Conservation (phyloP, 148 eudicot species). For the Diospyros lotus region DNA sequence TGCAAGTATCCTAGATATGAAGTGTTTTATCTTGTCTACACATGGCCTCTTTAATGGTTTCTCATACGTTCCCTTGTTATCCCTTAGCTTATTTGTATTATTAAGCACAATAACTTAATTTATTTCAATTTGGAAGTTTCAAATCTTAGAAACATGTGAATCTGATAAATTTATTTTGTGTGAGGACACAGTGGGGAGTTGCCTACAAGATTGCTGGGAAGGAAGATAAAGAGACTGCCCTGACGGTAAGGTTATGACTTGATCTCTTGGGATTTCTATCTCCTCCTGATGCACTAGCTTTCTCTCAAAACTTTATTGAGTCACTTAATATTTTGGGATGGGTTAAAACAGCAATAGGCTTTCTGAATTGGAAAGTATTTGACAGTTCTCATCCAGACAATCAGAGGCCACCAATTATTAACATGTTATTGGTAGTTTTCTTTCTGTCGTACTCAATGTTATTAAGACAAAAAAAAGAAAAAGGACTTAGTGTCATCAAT, state of each 20-base stretch:
- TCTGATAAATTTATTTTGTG: conserved; percentile 10
- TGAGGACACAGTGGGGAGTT: conserved; percentile 64
- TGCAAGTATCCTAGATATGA: background rate
- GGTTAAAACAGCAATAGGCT: no score
- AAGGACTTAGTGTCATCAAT: no score
- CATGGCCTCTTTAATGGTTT: background rate
- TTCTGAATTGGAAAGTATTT: no score
- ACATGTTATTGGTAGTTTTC: no score
- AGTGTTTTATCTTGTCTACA: background rate
- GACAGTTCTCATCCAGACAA: no score
- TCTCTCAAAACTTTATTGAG: no score
- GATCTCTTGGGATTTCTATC: background rate
- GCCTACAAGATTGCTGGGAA: conserved; percentile 73
- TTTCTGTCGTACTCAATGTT: no score
- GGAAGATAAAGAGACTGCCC: conserved; percentile 70
- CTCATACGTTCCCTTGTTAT: background rate
- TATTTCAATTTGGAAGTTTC: background rate
- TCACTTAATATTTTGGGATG: no score
- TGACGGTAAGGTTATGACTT: conserved; percentile 39
- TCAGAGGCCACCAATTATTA: no score
- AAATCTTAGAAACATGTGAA: background rate
- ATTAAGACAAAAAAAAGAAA: no score
- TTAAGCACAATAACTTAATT: background rate
- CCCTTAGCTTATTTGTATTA: background rate
- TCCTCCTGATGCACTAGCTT: no score